Evolutionary conservation across 495 filamentous ascomycete species (phyloP).

Genomic region (Penicillium ucsense): DNA sequence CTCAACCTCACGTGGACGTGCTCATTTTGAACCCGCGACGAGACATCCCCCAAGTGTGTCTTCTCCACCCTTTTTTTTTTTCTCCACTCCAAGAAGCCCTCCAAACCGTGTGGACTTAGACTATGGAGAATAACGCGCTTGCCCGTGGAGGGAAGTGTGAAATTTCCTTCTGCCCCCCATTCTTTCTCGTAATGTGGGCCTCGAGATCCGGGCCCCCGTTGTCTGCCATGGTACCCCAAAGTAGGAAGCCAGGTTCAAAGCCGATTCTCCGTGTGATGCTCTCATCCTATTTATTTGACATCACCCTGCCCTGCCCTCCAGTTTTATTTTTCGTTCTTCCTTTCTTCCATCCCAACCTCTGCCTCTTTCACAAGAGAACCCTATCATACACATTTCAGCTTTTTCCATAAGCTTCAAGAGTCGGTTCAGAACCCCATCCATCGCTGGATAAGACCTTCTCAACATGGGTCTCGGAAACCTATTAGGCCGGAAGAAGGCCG

Average conservation of each 20-base stretch:
- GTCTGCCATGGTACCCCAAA: slow-evolving; percentile 26
- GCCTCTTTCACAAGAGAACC: neutral
- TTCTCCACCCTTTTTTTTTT: slow-evolving; percentile 17
- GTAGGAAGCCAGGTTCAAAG: slow-evolving; percentile 2
- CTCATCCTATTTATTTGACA: slow-evolving; percentile 14
- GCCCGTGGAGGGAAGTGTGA: slow-evolving; percentile 1
- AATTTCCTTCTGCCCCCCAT: slow-evolving; percentile 17
- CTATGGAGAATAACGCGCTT: neutral
- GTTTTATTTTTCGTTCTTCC: slow-evolving; percentile 5
- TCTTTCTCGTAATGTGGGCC: slow-evolving; percentile 15
- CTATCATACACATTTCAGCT: no score
- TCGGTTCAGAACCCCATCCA: neutral
- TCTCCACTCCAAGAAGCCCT: slow-evolving; percentile 12
- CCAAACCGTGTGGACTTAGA: slow-evolving; percentile 10
- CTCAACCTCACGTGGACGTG: slow-evolving; percentile 12
- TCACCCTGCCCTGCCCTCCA: slow-evolving; percentile 1
- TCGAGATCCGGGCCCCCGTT: slow-evolving; percentile 31
- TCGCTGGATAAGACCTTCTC: slow-evolving; percentile 5
- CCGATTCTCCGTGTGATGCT: slow-evolving; percentile 14
- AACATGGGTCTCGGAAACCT: slow-evolving; percentile 31
- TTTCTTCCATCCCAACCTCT: slow-evolving; percentile 5
- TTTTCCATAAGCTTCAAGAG: no score
- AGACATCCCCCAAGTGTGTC: neutral
- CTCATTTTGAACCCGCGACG: neutral
- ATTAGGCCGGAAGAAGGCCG: slow-evolving; percentile 25